Conservation (phyloP, 306 rosid species). For the Calophaca sinica region DNA sequence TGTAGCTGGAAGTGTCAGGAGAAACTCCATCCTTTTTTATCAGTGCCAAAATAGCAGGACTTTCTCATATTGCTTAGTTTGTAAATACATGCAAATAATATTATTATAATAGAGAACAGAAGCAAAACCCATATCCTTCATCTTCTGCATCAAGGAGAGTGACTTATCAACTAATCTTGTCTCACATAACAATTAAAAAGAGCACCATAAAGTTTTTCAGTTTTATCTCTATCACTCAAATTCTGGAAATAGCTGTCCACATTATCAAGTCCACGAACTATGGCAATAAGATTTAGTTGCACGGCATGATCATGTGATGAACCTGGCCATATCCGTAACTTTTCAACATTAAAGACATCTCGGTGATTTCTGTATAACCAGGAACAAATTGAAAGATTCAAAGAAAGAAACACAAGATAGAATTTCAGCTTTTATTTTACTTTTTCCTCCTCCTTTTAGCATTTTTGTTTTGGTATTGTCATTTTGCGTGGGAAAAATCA, state of each 20-base stretch:
- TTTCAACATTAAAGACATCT: neutral
- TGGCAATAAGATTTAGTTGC: conserved; percentile 69
- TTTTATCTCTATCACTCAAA: conserved; percentile 57
- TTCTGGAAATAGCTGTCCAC: conserved; percentile 69
- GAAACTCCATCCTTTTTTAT: conserved; percentile 67
- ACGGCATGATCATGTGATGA: conserved; percentile 61
- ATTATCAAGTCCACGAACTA: conserved; percentile 63
- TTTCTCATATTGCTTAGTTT: conserved; percentile 58
- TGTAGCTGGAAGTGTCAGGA: conserved; percentile 70
- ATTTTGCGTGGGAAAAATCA: too few species aligned
- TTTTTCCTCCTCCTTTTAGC: too few species aligned
- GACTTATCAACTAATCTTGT: conserved; percentile 67
- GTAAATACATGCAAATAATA: conserved; percentile 68
- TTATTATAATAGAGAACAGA: conserved; percentile 61
- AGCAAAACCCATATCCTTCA: conserved; percentile 72
- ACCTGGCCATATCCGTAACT: conserved; percentile 47
- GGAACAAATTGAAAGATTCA: too few species aligned
- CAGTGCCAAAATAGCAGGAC: conserved; percentile 57
- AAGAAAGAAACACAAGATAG: too few species aligned
- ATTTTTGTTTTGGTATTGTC: too few species aligned
- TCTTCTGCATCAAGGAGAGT: conserved; percentile 66
- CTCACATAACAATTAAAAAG: conserved; percentile 77
- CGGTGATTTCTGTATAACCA: too few species aligned
- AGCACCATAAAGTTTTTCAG: conserved; percentile 62
- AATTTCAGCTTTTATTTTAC: too few species aligned